phyloP scores from a whole-genome alignment of 2,329 filamentous ascomycete species.

The Tolypocladium ovalisporum region DNA sequence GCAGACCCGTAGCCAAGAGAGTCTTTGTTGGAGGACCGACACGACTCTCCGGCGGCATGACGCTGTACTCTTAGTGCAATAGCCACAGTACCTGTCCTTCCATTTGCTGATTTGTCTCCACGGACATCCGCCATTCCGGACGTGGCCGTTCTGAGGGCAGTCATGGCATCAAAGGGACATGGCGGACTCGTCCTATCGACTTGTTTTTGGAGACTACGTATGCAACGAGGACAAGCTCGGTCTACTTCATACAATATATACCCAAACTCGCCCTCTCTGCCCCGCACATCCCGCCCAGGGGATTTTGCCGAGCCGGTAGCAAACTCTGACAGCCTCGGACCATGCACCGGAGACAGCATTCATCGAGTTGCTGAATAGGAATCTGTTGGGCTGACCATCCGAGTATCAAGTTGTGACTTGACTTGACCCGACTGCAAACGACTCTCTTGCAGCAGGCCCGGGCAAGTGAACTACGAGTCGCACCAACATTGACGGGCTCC shows the following conservation, averaged over 20 bases:
- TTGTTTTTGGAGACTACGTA: background rate
- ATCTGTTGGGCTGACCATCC: background rate
- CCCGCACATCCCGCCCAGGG: background rate
- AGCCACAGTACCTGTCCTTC: conserved; percentile 12
- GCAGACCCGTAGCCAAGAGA: conserved; percentile 5
- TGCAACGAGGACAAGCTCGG: background rate
- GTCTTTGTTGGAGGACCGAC: background rate
- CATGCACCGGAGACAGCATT: no score
- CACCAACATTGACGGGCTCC: background rate
- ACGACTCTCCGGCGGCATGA: background rate
- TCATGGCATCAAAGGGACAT: background rate
- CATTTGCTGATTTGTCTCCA: conserved; percentile 11
- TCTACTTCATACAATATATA: background rate
- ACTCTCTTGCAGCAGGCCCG: background rate
- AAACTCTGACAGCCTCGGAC: no score
- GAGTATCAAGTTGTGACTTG: background rate
- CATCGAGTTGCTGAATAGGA: background rate
- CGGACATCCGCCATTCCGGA: background rate
- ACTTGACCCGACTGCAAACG: background rate
- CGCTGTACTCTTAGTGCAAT: conserved; percentile 19
- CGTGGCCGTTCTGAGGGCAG: background rate
- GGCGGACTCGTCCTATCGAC: background rate
- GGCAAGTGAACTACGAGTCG: background rate
- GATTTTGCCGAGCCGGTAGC: no score
- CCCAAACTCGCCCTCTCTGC: background rate